Percentiles rank a stretch among this genome's conserved stretches.
Evolutionary conservation across 192 early-diverging fungal genomes (phyloP).

Genomic region (Podila clonocystis): DNA sequence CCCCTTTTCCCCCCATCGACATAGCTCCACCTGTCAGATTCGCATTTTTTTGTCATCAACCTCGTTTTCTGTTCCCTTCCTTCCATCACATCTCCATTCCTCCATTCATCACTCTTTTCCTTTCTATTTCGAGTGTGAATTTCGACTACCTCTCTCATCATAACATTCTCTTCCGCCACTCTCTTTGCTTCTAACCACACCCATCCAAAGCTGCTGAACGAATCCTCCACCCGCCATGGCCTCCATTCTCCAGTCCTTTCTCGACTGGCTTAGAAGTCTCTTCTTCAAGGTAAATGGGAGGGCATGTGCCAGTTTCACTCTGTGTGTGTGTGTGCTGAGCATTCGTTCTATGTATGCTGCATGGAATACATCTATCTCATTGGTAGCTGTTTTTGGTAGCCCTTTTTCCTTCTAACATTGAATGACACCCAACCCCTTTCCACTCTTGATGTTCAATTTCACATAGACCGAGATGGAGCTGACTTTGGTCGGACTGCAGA

Average conservation of each 20-base stretch:
- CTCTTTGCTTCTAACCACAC: not conserved
- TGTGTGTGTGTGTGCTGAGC: no score
- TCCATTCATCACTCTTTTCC: not conserved
- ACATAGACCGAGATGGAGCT: slow-evolving; percentile 85
- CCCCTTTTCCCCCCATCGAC: not conserved
- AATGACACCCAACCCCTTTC: no score
- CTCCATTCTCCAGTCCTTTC: slow-evolving; percentile 62
- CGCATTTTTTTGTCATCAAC: not conserved
- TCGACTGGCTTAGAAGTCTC: slow-evolving; percentile 78
- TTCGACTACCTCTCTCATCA: not conserved
- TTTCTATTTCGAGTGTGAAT: not conserved
- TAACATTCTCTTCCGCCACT: not conserved
- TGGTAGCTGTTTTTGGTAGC: not conserved
- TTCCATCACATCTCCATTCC: not conserved
- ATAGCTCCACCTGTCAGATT: not conserved
- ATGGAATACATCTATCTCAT: slow-evolving; percentile 6
- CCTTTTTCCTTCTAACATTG: no score
- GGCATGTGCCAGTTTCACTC: not conserved
- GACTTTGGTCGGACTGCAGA: slow-evolving; percentile 87
- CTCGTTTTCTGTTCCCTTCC: not conserved
- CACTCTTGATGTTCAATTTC: no score
- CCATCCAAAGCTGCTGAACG: not conserved
- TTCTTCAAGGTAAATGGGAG: slow-evolving; percentile 75
- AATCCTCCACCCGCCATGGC: slow-evolving; percentile 54
- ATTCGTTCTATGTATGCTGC: not conserved